These are phyloP conservation scores for Aspergillus steynii DNA, from an alignment of 495 filamentous ascomycete genomes.

Conservation along the genomic window DNA sequence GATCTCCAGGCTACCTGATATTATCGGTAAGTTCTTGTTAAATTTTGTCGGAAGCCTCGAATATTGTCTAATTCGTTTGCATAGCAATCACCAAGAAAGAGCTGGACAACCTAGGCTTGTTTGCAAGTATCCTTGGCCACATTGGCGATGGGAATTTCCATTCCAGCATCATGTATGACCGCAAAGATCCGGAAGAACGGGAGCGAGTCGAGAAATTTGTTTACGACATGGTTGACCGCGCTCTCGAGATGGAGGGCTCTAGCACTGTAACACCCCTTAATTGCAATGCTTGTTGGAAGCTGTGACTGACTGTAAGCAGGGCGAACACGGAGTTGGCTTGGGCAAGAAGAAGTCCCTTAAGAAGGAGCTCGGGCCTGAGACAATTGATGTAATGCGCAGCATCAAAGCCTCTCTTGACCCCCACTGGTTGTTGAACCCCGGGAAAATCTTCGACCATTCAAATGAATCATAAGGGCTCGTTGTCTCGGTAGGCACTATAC, in stretches of 20 bases:
- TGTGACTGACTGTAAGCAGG: conserved; percentile 37
- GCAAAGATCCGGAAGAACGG: conserved; percentile 62
- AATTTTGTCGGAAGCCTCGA: not conserved
- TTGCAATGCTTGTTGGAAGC: not conserved
- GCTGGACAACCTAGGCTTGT: conserved; percentile 79
- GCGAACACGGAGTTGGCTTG: conserved; percentile 87
- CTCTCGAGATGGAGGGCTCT: conserved; percentile 90
- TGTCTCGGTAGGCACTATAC: not conserved
- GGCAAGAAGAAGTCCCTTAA: conserved; percentile 81
- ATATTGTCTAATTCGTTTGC: not conserved
- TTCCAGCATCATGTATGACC: conserved; percentile 82
- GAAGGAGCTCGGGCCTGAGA: conserved; percentile 80
- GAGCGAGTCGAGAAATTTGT: conserved; percentile 76
- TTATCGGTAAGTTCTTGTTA: conserved; percentile 58
- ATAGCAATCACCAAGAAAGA: conserved; percentile 86
- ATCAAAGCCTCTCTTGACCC: conserved; percentile 88
- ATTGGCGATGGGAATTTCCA: conserved; percentile 94
- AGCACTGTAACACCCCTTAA: conserved; percentile 59
- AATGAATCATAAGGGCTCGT: conserved; percentile 13
- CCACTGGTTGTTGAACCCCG: conserved; percentile 87
- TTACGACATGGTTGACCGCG: conserved; percentile 83
- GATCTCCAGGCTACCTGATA: conserved; percentile 80
- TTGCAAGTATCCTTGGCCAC: conserved; percentile 83
- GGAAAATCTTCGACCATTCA: conserved; percentile 74
- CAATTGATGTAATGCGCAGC: conserved; percentile 79